Evolutionary conservation across 495 filamentous ascomycete species (phyloP), one percentile per base, ranked within the genome.

Genomic region (Cercophora samala): DNA sequence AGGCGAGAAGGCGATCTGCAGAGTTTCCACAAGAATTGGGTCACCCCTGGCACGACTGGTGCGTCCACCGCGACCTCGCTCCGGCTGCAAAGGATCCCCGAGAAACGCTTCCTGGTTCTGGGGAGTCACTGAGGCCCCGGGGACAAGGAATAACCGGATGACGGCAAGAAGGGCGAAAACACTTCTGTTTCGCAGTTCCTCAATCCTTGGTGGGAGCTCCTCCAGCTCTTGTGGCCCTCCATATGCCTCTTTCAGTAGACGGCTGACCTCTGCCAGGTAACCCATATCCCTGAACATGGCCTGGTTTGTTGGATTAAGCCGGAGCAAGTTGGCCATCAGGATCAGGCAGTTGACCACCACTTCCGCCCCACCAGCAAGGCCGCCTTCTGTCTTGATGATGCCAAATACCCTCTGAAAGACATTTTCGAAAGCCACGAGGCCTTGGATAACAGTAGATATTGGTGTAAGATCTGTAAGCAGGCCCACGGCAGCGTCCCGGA

Each of bases 301-400:
- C 76, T 98, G 96, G 74, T 98, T 99, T 23, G 93, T 92, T 23
- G 88, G 81, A 74, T 97, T 98, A 67, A 93, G 84, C 55, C 89
- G 87, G n/a, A 98, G 81, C 22, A 99, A 85, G 74, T 97, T 97
- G 32, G 92, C 92, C 19, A 98, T 84, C 62, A 99, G 82, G 51
- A 94, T 91, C n/a, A 99, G 83, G 70, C 95, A 97, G 77, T 99
- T 93, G 76, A 97, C 93, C 17, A 97, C 90, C 25, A 92, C 86
- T 62, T 93, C 91, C n/a, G 91, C 93, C 21, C 96, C 96, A 70
- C 92, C 87, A 6, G 84, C 88, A 64, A 99, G 78, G 11, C 88
- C 88, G 1, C 96, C 95, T 75, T 99, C 95, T 0, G 82, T 78
- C 65, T 89, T 84, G 55, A 98, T 92, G 37, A 98, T 87, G 19